These are phyloP conservation scores for Mrakia blollopis DNA, from an alignment of 768 basidiomycete species.

Conservation along the genomic window DNA sequence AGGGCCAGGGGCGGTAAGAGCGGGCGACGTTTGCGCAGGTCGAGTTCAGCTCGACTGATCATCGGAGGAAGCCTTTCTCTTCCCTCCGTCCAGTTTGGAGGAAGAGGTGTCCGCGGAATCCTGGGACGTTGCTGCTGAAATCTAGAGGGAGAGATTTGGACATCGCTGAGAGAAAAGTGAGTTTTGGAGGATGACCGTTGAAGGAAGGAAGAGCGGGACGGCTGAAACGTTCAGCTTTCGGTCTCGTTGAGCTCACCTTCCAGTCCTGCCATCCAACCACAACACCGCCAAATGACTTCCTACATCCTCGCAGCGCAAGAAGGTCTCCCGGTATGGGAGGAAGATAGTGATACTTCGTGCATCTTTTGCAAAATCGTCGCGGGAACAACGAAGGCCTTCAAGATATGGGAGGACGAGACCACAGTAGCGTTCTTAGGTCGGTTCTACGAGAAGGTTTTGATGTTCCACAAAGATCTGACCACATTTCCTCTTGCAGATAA, in stretches of 20 bases:
- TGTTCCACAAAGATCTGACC: neutral
- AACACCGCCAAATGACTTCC: neutral
- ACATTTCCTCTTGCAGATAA: neutral
- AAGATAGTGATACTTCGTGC: neutral
- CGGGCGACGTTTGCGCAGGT: neutral
- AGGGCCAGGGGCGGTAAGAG: neutral
- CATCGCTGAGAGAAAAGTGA: neutral
- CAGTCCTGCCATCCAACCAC: neutral
- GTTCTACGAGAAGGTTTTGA: neutral
- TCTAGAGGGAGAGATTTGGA: neutral
- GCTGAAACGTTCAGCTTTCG: too few relatives aligned
- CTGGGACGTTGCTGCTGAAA: neutral
- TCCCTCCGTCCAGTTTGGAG: too few relatives aligned
- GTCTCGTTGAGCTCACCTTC: too few relatives aligned
- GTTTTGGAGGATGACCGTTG: neutral
- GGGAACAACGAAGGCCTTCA: neutral
- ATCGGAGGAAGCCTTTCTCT: neutral
- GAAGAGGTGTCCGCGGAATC: neutral
- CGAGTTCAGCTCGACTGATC: neutral
- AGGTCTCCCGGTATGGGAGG: neutral
- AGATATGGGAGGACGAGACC: neutral
- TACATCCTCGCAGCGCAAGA: constrained; percentile 6
- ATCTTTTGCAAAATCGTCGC: constrained; percentile 10
- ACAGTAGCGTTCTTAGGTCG: neutral
- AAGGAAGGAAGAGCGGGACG: too few relatives aligned